phyloP scores from a whole-genome alignment of 1,139 yeast species.

The Candida sp. region DNA sequence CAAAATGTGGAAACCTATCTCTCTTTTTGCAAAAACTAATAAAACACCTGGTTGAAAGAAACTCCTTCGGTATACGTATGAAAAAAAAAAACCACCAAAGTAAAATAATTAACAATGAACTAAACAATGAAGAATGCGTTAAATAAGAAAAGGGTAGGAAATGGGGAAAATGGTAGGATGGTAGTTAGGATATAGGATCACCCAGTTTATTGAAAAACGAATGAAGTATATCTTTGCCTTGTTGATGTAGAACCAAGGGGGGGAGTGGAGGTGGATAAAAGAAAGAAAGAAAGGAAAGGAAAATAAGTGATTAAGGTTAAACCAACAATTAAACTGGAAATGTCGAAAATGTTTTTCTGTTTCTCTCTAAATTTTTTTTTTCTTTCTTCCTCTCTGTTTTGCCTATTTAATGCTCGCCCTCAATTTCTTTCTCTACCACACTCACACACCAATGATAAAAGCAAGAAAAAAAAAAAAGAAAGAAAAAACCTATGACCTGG shows the following conservation, averaged over 20 bases:
- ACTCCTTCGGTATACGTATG: not conserved
- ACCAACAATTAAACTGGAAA: conserved; percentile 1
- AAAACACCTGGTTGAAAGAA: conserved; percentile 3
- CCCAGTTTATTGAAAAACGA: conserved; percentile 2
- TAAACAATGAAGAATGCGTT: not conserved
- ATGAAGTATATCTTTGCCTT: conserved; percentile 1
- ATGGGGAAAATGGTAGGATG: not conserved
- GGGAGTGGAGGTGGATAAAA: not conserved
- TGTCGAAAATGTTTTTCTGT: conserved; percentile 2
- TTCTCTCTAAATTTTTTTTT: not conserved
- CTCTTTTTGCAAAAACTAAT: not conserved
- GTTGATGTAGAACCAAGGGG: not conserved
- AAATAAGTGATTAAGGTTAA: conserved; percentile 3
- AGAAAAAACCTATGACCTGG: conserved; percentile 1
- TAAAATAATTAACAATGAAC: conserved; percentile 1
- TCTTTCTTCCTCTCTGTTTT: no score
- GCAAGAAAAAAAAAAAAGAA: not conserved
- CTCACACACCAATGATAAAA: not conserved
- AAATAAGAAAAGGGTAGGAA: not conserved
- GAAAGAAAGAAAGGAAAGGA: not conserved
- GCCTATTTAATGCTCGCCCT: not conserved
- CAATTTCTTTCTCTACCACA: not conserved
- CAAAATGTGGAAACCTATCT: not conserved
- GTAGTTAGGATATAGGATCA: not conserved
- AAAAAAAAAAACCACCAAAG: not conserved